A percentile compares a stretch with the other conserved stretches of the same genome.
Evolutionary conservation across 2,329 filamentous ascomycete species (phyloP).

Genomic region (Fusarium sp.): DNA sequence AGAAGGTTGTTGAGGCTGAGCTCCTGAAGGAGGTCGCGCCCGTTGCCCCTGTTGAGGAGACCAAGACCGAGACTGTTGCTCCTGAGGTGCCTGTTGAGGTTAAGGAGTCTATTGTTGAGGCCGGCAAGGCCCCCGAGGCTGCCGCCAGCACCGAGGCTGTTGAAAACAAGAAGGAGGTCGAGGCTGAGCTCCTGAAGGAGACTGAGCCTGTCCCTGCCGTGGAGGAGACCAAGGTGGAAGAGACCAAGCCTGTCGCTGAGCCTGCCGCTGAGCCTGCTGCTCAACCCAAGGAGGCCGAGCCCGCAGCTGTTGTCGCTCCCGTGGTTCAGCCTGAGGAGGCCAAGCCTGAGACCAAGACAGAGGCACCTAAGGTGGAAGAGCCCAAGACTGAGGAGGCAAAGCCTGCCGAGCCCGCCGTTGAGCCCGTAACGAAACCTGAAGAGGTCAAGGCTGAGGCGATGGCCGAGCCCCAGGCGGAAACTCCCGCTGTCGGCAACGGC

Average conservation of each 20-base stretch:
- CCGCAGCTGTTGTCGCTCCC: neutral
- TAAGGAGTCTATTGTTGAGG: conserved; percentile 64
- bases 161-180: conserved; percentile 75
- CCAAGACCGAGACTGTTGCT: conserved; percentile 54
- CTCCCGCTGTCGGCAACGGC: conserved; percentile 34
- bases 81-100: conserved; percentile 63
- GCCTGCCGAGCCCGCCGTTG: neutral
- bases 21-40: conserved; percentile 69
- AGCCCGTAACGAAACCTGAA: conserved; percentile 15
- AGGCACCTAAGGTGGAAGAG: too few species aligned
- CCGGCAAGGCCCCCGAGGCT: conserved; percentile 73
- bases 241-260: neutral
- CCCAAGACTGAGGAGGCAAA: neutral
- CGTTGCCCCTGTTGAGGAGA: conserved; percentile 50
- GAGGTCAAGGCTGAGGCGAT: conserved; percentile 20
- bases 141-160: conserved; percentile 72
- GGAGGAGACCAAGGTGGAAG: conserved; percentile 70
- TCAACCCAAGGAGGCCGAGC: conserved; percentile 1
- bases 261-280: neutral
- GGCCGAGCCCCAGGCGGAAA: conserved; percentile 27
- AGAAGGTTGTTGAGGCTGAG: conserved; percentile 74
- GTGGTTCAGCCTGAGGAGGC: conserved; percentile 1
- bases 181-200: conserved; percentile 75
- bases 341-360: neutral
- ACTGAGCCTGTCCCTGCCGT: conserved; percentile 52